Conservation (phyloP, 176 grass and related monocot genomes). For the Bromus sterilis region DNA sequence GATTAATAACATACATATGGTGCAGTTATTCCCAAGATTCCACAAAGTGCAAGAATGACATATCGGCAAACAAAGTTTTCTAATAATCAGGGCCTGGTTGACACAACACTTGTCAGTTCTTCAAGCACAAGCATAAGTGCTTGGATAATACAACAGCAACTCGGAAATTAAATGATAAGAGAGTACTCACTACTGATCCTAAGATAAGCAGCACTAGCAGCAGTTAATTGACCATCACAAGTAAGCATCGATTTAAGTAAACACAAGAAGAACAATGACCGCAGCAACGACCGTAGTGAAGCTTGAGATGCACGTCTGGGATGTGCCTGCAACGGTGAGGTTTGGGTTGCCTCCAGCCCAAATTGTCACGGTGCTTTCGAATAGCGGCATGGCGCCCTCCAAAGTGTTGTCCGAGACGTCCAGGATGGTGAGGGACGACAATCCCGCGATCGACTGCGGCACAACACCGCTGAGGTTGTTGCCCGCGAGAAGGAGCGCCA, state of each 20-base stretch:
- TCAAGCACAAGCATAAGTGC: background rate
- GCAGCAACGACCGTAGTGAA: background rate
- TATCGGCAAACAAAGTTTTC: background rate
- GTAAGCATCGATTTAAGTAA: background rate
- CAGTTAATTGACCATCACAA: background rate
- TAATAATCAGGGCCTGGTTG: background rate
- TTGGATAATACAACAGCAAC: background rate
- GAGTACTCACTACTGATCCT: background rate
- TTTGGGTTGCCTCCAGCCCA: constrained; percentile 30
- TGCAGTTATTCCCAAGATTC: background rate
- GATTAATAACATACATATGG: background rate
- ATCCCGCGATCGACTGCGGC: background rate
- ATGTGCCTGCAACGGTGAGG: background rate
- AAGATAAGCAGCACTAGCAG: background rate
- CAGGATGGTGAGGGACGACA: constrained; percentile 16
- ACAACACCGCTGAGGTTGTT: constrained; percentile 24
- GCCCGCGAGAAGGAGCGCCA: constrained; percentile 15
- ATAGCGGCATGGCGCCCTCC: constrained; percentile 23
- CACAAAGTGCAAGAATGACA: background rate
- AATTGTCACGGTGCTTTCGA: constrained; percentile 15
- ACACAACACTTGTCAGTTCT: background rate
- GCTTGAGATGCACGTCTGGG: background rate
- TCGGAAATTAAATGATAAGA: background rate
- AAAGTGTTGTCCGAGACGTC: constrained; percentile 42
- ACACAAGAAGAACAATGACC: background rate